Percentiles rank a stretch among this genome's conserved stretches.
Evolutionary conservation across 345 rosid species (phyloP).

Genomic region (Eucalyptus brandiana): DNA sequence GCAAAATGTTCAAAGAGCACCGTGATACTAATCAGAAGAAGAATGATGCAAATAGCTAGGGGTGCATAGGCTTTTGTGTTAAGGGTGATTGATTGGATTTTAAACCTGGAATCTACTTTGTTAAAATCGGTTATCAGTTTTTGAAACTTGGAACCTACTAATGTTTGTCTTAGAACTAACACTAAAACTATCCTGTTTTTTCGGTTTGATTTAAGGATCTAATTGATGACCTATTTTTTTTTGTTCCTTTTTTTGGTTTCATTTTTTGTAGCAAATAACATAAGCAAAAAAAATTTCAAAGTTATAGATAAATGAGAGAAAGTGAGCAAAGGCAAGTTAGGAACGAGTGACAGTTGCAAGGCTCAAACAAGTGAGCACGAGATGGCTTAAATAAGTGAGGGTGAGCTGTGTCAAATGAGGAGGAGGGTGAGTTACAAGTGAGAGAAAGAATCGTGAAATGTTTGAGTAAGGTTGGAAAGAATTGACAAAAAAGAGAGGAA

Average conservation of each 20-base stretch:
- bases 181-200: not conserved
- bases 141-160: not conserved
- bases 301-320: not conserved
- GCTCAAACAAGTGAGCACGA: not conserved
- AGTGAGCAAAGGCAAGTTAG: not conserved
- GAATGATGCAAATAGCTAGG: not conserved
- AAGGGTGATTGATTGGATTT: not conserved
- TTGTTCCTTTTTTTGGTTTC: not conserved
- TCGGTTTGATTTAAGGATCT: accelerated
- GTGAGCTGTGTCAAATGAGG: not conserved
- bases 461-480: not conserved
- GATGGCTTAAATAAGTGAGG: not conserved
- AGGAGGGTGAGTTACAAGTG: not conserved
- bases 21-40: not conserved
- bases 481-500: too few species aligned
- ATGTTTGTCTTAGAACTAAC: accelerated
- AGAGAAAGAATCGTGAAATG: not conserved
- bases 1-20: not conserved
- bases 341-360: not conserved
- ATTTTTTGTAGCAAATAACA: not conserved
- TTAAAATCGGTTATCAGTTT: accelerated
- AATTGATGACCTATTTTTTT: not conserved
- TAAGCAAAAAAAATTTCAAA: not conserved
- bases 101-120: not conserved
- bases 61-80: not conserved